Base-by-base conservation (phyloP, 1,139 yeast genomes). In the Zygosaccharomyces pseudobailii region DNA sequence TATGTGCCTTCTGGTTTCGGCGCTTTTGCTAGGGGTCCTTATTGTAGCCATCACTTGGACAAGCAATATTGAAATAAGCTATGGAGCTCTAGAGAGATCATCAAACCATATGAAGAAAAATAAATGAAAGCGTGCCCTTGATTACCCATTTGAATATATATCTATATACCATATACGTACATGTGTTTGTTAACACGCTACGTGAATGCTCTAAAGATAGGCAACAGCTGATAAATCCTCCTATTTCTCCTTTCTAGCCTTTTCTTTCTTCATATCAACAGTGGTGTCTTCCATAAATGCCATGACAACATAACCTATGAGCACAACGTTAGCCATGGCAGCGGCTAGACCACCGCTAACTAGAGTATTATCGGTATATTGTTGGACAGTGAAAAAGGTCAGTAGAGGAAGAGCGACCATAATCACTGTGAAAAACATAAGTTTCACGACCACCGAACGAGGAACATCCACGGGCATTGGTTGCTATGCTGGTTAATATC, bases 341-440 rank as follows among this genome's bases (percentile, higher is more conserved):
- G 97, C 97, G 28, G 97, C 96, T 17, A 83, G 63, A 4, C 96
- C 96, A 31, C 98, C 98, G 46, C 95, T 85, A 40, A 84, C 71
- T 13, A 89, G 70, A 4, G 95, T 79, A 59, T 80, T 86, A 59
- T 72, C 56, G 28, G 73, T 75, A 25, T 76, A 56, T 57, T 71
- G 73, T 60, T 84, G 88, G 31, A 78, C 68, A 6, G 74, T 54
- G 67, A 90, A 92, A 69, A 92, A 92, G 2, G 88, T 72, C 40
- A 76, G 51, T 56, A 92, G 62, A 7, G 98, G 98, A 42, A 84
- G 76, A 27, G 81, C 67, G 48, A 92, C 81, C 97, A 92, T 90
- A 44, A 95, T 88, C 3, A 77, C 87, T 9, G 97, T 88, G 76
- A 88, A 90, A 59, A 87, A 76, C 67, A 87, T 77, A 55, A 92